Base-by-base conservation (phyloP, 2,329 filamentous ascomycete genomes). In the Neospermospora avenae region DNA sequence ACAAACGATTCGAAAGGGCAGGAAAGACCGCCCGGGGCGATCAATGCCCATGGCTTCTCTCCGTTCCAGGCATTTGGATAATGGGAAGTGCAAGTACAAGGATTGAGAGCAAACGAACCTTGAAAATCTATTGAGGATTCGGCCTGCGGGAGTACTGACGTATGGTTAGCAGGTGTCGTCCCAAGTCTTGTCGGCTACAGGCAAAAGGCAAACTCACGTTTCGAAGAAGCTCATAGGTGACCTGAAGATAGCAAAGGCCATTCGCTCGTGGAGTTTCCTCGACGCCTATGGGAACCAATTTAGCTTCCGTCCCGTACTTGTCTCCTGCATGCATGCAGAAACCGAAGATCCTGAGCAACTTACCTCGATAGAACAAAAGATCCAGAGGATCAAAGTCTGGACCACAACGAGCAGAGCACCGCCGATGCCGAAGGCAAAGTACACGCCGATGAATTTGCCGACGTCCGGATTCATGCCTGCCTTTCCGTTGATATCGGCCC, bases 161-260 rank as follows among this genome's bases (percentile, higher is more conserved):
- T 14, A 46, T 22, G 24, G 31, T 59, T 44, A 53, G 58, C 65
- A 42, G 62, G 16, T 60, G 24, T 44, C 22, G 31, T 44, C 55
- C 11, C 13, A 44, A 34, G 54, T 13, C 35, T 55, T 41, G 24
- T 52, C 13, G 34, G 31, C 39, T 18, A 25, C 7, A 28, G 52
- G 45, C 44, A 45, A 59, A 34, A n/a, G n/a, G 20, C 44, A 35
- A 7, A 65, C 68, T 63, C 48, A 71, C 69, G 93, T 96, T 74
- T 99, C 96, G 69, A 99, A 99, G 77, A 99, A 99, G 69, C 87
- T 95, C 95, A 99, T 99, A 57, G 95, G 96, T 39, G 92, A 96
- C 67, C 95, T 85, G 82, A 99, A 99, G 69, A 98, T 97, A 18
- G 95, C 92, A 70, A 89, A 95, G 45, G 93, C 93, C 95, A 99